Evolutionary conservation across 2,329 filamentous ascomycete genomes (phyloP).

Genomic region (Fusarium praegraminearum): DNA sequence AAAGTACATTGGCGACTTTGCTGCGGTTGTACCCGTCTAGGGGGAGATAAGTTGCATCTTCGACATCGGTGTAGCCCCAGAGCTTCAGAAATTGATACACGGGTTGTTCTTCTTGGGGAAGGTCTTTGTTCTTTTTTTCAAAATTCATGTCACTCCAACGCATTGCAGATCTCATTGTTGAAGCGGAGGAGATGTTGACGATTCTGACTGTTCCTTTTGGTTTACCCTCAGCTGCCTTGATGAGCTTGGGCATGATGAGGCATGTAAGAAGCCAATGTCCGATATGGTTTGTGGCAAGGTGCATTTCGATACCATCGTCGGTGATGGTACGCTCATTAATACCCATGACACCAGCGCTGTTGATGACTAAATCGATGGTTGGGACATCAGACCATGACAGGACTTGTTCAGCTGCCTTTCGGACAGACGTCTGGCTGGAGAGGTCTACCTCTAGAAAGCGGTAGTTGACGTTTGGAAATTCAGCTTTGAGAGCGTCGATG

Average conservation of each 20-base stretch:
- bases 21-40: conserved; percentile 1
- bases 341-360: conserved; percentile 14
- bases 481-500: not conserved
- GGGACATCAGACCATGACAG: not conserved
- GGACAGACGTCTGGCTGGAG: not conserved
- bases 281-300: conserved; percentile 16
- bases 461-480: not conserved
- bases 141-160: conserved; percentile 30
- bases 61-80: conserved; percentile 6
- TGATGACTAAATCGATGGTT: not conserved
- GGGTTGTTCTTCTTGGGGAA: conserved; percentile 4
- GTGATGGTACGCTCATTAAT: not conserved
- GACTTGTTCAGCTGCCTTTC: not conserved
- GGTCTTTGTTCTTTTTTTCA: conserved; percentile 17
- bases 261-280: conserved; percentile 15
- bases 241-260: conserved; percentile 13
- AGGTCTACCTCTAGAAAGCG: conserved; percentile 7
- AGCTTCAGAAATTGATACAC: not conserved
- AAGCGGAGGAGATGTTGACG: conserved; percentile 6
- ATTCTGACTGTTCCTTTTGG: conserved; percentile 7
- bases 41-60: not conserved
- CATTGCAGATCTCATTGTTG: not conserved
- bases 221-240: not conserved
- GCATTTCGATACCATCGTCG: conserved; percentile 7
- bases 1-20: conserved; percentile 20